Percentiles rank a stretch among this genome's conserved stretches.
Conservation (phyloP, 73 alveolate genomes). For the Paramecium primaurelia region DNA sequence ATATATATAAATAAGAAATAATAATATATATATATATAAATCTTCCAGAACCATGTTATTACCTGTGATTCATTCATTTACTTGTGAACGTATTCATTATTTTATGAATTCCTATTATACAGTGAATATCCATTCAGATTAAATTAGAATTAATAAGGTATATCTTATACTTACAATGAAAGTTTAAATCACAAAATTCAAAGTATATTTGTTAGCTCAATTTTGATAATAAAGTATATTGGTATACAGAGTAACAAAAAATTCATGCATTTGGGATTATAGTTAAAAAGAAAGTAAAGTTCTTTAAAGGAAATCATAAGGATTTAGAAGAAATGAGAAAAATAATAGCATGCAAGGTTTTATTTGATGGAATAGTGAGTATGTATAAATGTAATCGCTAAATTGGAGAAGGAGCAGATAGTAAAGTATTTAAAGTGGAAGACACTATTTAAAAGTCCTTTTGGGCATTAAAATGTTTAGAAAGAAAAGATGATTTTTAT, state of each 20-base stretch:
- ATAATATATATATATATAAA: not conserved
- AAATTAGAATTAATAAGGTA: not conserved
- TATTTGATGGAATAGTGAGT: not conserved
- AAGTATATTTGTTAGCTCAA: not conserved
- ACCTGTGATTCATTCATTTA: not conserved
- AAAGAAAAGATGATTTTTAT: not conserved
- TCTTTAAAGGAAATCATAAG: not conserved
- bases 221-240: not conserved
- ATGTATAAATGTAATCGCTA: not conserved
- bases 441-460: not conserved
- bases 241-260: not conserved
- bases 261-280: not conserved
- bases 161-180: not conserved
- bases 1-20: not conserved
- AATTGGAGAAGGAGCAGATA: slow-evolving; percentile 16
- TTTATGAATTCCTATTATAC: not conserved
- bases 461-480: slow-evolving; percentile 4
- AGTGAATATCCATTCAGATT: not conserved
- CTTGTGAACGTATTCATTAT: not conserved
- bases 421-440: slow-evolving; percentile 7
- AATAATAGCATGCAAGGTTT: not conserved
- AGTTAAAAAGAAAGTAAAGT: not conserved
- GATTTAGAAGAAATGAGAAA: not conserved
- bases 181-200: not conserved
- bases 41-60: not conserved